Evolutionary conservation across 495 filamentous ascomycete species (phyloP), one percentile per base, ranked within the genome.

Genomic region (Rusavskia elegans): DNA sequence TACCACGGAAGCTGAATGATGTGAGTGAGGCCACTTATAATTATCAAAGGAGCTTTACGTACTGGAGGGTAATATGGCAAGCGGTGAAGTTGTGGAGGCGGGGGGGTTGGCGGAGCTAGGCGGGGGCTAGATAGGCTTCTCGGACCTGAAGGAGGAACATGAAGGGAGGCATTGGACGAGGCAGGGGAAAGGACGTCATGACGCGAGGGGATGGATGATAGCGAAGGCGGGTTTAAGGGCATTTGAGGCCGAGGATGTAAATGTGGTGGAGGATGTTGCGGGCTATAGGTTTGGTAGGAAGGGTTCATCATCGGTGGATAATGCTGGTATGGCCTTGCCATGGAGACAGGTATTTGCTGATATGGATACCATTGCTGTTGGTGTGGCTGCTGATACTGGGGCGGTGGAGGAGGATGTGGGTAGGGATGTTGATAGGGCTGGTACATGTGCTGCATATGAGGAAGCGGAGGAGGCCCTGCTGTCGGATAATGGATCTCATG

Each of bases 1-100:
- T 82, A 70, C 88, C 88, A 94, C 11, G 89, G 89, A 3, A 95
- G 68, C 80, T 86, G 58, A 9, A 53, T 32, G 9, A 42, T 23
- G 54, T 20, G 35, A 49, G 19, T n/a, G 8, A 27, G 39, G 56
- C 16, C 60, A 53, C 50, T 27, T 52, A 39, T 38, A 45, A 37
- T 41, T 17, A 46, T 37, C 10, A 42, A 37, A 23, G 19, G 14
- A n/a, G n/a, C 20, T 37, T 19, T 30, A 74, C 81, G 74, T 73
- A 87, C 82, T 19, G 81, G 79, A 58, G 81, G 74, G 59, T 69
- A 72, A 61, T 82, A 89, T 0, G 76, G 75, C 35, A 53, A 10
- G 62, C 61, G 50, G 50, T 60, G 37, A 30, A 17, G 13, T n/a
- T 8, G 58, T 51, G 1, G 63, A 51, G 16, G 62, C 39, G 45